Conservation (phyloP, 306 rosid genomes). For the Inga leiocalycina region DNA sequence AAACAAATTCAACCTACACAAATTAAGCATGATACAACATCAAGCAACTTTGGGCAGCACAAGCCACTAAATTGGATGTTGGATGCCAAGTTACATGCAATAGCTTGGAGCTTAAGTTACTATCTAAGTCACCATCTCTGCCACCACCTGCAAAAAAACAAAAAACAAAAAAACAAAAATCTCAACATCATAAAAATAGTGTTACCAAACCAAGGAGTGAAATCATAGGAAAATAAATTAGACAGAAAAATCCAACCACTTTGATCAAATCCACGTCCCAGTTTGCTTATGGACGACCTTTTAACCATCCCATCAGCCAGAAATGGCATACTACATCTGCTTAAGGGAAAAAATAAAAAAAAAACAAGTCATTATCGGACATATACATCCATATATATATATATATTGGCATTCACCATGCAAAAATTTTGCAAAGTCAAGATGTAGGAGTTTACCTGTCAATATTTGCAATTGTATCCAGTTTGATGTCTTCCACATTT, state of each 20-base stretch:
- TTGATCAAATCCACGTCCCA: conserved; percentile 55
- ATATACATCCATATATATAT: too few species aligned
- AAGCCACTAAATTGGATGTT: conserved; percentile 69
- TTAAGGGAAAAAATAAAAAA: too few species aligned
- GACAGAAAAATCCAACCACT: conserved; percentile 39
- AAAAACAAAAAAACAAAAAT: not conserved
- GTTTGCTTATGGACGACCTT: conserved; percentile 62
- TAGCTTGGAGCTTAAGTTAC: conserved; percentile 45
- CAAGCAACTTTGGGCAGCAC: conserved; percentile 64
- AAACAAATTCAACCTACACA: not conserved
- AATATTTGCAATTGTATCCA: conserved; percentile 39
- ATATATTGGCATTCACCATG: conserved; percentile 23
- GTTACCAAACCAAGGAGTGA: not conserved
- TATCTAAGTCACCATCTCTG: conserved; percentile 16
- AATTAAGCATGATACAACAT: conserved; percentile 54
- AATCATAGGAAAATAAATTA: not conserved
- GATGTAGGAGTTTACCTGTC: not conserved
- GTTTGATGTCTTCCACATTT: conserved; percentile 46
- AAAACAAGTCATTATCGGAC: too few species aligned
- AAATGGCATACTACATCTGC: not conserved
- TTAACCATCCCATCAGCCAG: conserved; percentile 47
- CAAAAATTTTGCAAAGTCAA: too few species aligned
- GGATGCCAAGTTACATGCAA: conserved; percentile 68
- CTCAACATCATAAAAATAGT: not conserved
- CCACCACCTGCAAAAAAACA: conserved; percentile 43